Conservation (phyloP, 1,284 basidiomycete genomes). For the Blastosporella zonata region DNA sequence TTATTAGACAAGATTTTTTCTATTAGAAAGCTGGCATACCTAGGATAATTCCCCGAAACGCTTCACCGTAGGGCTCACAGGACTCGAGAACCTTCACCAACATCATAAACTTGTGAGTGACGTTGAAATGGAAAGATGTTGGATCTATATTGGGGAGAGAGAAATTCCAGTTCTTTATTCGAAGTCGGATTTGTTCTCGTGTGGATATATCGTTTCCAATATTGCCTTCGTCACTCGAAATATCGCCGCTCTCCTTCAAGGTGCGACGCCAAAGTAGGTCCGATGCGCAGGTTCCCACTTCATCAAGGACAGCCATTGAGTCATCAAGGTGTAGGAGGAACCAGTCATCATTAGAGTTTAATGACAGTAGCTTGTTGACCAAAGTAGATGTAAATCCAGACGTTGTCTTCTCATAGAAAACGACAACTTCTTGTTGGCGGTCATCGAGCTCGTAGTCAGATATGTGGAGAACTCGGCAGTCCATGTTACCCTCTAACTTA, state of each 20-base stretch:
- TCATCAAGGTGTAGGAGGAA: slow-evolving; percentile 41
- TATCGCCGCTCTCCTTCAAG: slow-evolving; percentile 40
- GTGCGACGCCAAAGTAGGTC: slow-evolving; percentile 63
- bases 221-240: slow-evolving; percentile 24
- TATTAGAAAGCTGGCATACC: slow-evolving; percentile 38
- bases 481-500: slow-evolving; percentile 37
- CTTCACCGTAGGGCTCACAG: slow-evolving; percentile 47
- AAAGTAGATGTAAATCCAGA: slow-evolving; percentile 27
- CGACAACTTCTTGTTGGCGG: slow-evolving; percentile 38
- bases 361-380: slow-evolving; percentile 30
- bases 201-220: slow-evolving; percentile 27
- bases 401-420: slow-evolving; percentile 38
- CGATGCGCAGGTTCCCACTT: slow-evolving; percentile 61
- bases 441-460: slow-evolving; percentile 28
- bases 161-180: slow-evolving; percentile 56
- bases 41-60: slow-evolving; percentile 63
- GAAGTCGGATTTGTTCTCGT: slow-evolving; percentile 33
- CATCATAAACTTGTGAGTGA: slow-evolving; percentile 60
- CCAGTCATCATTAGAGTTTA: slow-evolving; percentile 34
- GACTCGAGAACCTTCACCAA: slow-evolving; percentile 55
- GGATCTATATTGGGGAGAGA: slow-evolving; percentile 56
- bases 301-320: slow-evolving; percentile 42
- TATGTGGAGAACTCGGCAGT: slow-evolving; percentile 36
- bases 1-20: slow-evolving; percentile 28
- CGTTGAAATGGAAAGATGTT: slow-evolving; percentile 54